phyloP scores from a whole-genome alignment of 2,329 filamentous ascomycete species.

The Aspergillus uvarum region DNA sequence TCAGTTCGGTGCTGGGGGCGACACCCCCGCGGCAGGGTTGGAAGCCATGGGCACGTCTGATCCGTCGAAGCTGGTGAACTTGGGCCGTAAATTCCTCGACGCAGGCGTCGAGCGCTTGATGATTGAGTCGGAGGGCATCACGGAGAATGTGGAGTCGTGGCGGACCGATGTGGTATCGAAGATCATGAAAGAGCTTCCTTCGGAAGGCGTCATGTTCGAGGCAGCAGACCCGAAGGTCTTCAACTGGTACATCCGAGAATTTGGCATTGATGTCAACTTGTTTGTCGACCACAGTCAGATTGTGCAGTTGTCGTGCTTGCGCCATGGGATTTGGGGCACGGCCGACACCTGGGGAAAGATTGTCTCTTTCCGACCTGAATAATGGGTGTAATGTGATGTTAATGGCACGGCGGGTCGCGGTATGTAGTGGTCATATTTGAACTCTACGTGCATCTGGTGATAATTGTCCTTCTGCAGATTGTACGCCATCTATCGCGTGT shows the following conservation, averaged over 20 bases:
- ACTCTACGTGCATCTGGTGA: not conserved
- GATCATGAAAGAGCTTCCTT: slow-evolving; percentile 53
- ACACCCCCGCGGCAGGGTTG: slow-evolving; percentile 50
- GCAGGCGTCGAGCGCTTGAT: slow-evolving; percentile 57
- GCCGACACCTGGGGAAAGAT: slow-evolving; percentile 58
- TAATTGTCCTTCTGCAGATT: not conserved
- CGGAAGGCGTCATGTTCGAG: slow-evolving; percentile 59
- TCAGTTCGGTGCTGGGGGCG: slow-evolving; percentile 58
- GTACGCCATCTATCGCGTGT: no score
- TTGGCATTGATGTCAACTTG: slow-evolving; percentile 57
- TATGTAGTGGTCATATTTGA: not conserved
- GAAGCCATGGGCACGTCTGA: slow-evolving; percentile 52
- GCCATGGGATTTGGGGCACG: slow-evolving; percentile 57
- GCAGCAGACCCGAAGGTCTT: slow-evolving; percentile 57
- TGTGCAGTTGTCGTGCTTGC: slow-evolving; percentile 54
- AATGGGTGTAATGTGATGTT: not conserved
- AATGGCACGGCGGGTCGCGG: not conserved
- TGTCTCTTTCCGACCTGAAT: slow-evolving; percentile 40
- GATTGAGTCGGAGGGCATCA: slow-evolving; percentile 62
- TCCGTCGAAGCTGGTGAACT: slow-evolving; percentile 50
- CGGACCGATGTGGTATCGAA: slow-evolving; percentile 56
- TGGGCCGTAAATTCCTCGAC: slow-evolving; percentile 52
- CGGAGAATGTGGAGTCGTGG: slow-evolving; percentile 57
- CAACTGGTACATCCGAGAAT: slow-evolving; percentile 58
- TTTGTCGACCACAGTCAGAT: slow-evolving; percentile 61